Conservation (phyloP, 2,329 filamentous ascomycete species). For the Paracorniculantispora psalliotae region DNA sequence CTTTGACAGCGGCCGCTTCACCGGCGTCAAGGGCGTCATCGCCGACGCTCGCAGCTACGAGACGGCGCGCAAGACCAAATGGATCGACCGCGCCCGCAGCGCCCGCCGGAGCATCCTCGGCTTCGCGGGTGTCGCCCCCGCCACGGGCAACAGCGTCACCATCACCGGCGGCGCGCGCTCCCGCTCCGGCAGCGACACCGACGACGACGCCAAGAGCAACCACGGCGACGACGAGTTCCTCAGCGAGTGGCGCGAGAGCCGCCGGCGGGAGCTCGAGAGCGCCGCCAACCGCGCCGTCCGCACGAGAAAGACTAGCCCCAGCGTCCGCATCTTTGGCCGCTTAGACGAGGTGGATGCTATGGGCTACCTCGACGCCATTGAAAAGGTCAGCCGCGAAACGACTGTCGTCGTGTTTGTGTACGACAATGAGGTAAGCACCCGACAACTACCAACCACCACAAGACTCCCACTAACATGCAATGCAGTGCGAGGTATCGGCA, state of each 20-base stretch:
- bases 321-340: constrained; percentile 70
- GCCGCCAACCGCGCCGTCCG: constrained; percentile 50
- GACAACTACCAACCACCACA: background rate
- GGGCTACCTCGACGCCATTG: constrained; percentile 93
- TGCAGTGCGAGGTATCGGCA: constrained; percentile 70
- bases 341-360: constrained; percentile 81
- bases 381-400: constrained; percentile 77
- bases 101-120: constrained; percentile 54
- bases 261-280: constrained; percentile 71
- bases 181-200: constrained; percentile 42
- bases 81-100: constrained; percentile 46
- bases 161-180: constrained; percentile 27
- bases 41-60: constrained; percentile 76
- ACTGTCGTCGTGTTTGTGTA: constrained; percentile 92
- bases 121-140: constrained; percentile 27
- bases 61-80: constrained; percentile 55
- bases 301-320: constrained; percentile 69
- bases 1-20: constrained; percentile 65
- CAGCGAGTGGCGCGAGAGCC: constrained; percentile 75
- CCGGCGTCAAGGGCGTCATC: constrained; percentile 82
- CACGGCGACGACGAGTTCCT: constrained; percentile 78
- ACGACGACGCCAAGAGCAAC: constrained; percentile 40
- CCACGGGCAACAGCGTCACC: constrained; percentile 26
- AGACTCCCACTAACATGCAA: constrained; percentile 13
- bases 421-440: constrained; percentile 66